These are phyloP conservation scores for Linnemannia hyalina DNA, from an alignment of 192 early-diverging fungal species.

Conservation along the genomic window DNA sequence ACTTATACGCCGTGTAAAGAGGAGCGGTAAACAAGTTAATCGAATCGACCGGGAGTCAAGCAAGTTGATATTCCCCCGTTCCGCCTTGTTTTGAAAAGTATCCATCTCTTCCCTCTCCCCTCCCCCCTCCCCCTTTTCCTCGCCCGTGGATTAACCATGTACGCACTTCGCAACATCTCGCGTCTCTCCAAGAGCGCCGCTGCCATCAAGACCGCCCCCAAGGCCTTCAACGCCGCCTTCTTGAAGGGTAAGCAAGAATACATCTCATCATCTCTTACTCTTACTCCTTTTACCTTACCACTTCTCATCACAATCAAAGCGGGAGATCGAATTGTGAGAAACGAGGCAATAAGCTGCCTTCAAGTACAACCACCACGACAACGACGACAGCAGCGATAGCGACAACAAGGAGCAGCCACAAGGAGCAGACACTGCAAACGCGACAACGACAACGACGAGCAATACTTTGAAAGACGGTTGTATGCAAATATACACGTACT, in stretches of 20 bases:
- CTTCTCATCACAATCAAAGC: not conserved
- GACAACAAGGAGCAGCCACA: no score
- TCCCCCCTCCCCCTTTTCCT: conserved; percentile 24
- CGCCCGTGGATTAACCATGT: conserved; percentile 56
- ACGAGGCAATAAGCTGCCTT: not conserved
- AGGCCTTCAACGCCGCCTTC: conserved; percentile 59
- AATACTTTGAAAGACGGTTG: no score
- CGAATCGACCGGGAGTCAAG: not conserved
- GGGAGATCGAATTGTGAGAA: not conserved
- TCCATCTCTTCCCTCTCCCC: conserved; percentile 48
- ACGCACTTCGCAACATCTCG: conserved; percentile 61
- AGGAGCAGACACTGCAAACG: no score
- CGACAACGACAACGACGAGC: no score
- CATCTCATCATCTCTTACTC: not conserved
- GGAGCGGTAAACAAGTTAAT: not conserved
- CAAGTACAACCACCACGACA: not conserved
- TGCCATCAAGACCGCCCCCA: conserved; percentile 57
- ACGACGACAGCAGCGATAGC: no score
- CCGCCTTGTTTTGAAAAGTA: conserved; percentile 41
- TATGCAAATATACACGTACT: not conserved
- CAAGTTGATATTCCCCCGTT: not conserved
- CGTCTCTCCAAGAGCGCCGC: conserved; percentile 59
- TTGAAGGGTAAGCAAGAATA: conserved; percentile 58
- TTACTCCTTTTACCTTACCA: not conserved
- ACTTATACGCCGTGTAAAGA: not conserved